Conservation (phyloP, 2,329 filamentous ascomycete species). For the Exophiala dermatitidis region DNA sequence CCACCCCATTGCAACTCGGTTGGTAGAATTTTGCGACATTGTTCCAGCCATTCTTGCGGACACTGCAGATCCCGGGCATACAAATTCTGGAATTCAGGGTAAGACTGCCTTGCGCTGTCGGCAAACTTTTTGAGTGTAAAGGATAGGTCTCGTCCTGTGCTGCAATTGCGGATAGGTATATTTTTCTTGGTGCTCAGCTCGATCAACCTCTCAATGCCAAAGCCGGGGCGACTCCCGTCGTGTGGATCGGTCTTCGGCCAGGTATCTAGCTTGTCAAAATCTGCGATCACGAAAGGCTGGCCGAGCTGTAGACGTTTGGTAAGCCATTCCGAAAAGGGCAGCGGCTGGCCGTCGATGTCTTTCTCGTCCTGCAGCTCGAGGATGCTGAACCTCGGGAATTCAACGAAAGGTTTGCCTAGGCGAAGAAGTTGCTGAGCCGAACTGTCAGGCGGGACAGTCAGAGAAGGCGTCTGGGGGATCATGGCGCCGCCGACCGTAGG, state of each 20-base stretch:
- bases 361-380: conserved; percentile 26
- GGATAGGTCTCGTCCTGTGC: conserved; percentile 31
- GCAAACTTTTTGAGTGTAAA: conserved; percentile 33
- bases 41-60: conserved; percentile 30
- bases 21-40: conserved; percentile 30
- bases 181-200: conserved; percentile 32
- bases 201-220: conserved; percentile 31
- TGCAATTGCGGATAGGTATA: conserved; percentile 33
- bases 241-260: conserved; percentile 26
- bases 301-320: conserved; percentile 30
- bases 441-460: conserved; percentile 23
- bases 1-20: conserved; percentile 32
- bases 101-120: conserved; percentile 27
- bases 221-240: conserved; percentile 19
- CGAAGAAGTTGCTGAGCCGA: conserved; percentile 27
- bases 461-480: conserved; percentile 26
- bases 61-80: conserved; percentile 34
- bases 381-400: conserved; percentile 31
- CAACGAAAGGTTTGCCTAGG: conserved; percentile 29
- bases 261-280: conserved; percentile 30
- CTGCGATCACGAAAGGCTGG: conserved; percentile 32
- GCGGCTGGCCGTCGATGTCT: conserved; percentile 20
- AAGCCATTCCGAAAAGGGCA: conserved; percentile 29
- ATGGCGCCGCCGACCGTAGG: conserved; percentile 10
- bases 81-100: conserved; percentile 29